phyloP scores from a whole-genome alignment of 2,329 filamentous ascomycete genomes.

The Cercospora janseana region DNA sequence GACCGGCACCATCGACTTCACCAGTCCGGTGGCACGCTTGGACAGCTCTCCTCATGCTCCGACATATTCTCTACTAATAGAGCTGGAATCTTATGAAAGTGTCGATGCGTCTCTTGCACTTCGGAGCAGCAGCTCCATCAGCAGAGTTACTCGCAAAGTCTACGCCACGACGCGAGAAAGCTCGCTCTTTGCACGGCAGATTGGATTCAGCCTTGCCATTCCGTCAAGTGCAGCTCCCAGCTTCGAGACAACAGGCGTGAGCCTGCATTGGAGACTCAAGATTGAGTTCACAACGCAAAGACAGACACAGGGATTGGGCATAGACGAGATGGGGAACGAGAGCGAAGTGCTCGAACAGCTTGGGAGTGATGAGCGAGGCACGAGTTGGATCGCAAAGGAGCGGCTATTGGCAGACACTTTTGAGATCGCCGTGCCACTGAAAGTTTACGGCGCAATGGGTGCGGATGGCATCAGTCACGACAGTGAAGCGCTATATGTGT shows the following conservation, averaged over 20 bases:
- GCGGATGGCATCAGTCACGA: conserved; percentile 25
- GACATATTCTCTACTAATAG: conserved; percentile 80
- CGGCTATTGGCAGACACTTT: conserved; percentile 38
- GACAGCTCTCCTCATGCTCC: conserved; percentile 51
- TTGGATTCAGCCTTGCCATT: conserved; percentile 80
- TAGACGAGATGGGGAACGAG: conserved; percentile 55
- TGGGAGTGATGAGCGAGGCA: conserved; percentile 38
- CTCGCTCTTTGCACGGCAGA: conserved; percentile 73
- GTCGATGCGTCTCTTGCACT: conserved; percentile 78
- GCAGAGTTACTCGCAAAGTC: conserved; percentile 79
- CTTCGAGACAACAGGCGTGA: conserved; percentile 86
- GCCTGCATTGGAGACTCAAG: conserved; percentile 81
- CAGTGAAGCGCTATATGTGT: conserved; percentile 26
- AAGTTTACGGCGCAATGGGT: conserved; percentile 37
- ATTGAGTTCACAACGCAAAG: conserved; percentile 81
- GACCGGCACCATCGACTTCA: conserved; percentile 80
- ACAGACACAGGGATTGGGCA: conserved; percentile 24
- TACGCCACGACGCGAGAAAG: conserved; percentile 78
- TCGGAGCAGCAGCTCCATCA: conserved; percentile 79
- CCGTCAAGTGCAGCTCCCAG: conserved; percentile 82
- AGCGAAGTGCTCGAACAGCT: conserved; percentile 37
- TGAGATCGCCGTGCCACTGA: conserved; percentile 40
- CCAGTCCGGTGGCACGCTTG: conserved; percentile 35
- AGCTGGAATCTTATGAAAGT: conserved; percentile 82
- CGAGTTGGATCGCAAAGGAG: conserved; percentile 37